Conservation (phyloP, 805 yeast species). For the Cyberlindnera meyerae region DNA sequence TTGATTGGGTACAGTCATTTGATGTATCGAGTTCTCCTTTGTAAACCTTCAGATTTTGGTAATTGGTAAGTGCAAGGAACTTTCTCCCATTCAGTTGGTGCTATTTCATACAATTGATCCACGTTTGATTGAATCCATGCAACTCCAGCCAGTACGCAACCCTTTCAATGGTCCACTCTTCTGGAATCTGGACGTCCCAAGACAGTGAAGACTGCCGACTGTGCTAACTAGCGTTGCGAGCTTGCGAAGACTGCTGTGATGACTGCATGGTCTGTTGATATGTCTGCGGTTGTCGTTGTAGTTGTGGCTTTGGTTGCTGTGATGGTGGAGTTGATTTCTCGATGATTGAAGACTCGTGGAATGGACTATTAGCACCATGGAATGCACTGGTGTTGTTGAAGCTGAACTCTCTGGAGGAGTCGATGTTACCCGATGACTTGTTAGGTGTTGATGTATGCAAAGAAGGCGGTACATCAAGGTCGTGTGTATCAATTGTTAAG, state of each 20-base stretch:
- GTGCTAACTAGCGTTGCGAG: too few relatives aligned
- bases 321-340: slow-evolving; percentile 7
- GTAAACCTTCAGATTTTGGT: slow-evolving; percentile 48
- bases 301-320: too few relatives aligned
- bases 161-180: slow-evolving; percentile 68
- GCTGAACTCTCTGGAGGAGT: slow-evolving; percentile 21
- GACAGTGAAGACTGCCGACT: slow-evolving; percentile 28
- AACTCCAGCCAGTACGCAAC: slow-evolving; percentile 63
- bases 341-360: slow-evolving; percentile 1
- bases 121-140: slow-evolving; percentile 65
- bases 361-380: slow-evolving; percentile 10
- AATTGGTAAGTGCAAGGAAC: slow-evolving; percentile 64
- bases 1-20: slow-evolving; percentile 47
- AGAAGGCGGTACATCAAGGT: background rate
- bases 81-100: slow-evolving; percentile 55
- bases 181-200: slow-evolving; percentile 50
- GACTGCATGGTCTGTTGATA: too few relatives aligned
- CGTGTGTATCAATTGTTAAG: slow-evolving; percentile 12
- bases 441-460: slow-evolving; percentile 14
- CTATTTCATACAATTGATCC: slow-evolving; percentile 62
- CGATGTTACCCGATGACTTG: slow-evolving; percentile 4
- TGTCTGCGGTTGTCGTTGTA: too few relatives aligned
- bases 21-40: slow-evolving; percentile 38
- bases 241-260: too few relatives aligned
- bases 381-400: slow-evolving; percentile 21